phyloP scores from a whole-genome alignment of 192 early-diverging fungal genomes.

The Cetraspora pellucida region DNA sequence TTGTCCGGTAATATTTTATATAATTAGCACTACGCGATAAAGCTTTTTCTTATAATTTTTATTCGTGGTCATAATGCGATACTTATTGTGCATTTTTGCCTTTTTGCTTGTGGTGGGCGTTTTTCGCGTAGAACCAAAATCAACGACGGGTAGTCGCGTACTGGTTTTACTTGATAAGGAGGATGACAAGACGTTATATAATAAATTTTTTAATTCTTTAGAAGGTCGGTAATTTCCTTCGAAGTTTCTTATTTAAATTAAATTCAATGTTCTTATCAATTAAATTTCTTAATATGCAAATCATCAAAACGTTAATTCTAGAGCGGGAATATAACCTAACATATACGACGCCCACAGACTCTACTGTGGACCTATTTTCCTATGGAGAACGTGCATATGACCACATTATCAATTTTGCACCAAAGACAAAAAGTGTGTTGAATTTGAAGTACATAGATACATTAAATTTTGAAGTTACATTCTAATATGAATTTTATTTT shows the following conservation, averaged over 20 bases:
- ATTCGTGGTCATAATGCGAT: too few species aligned
- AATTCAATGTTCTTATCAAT: background rate
- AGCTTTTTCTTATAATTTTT: too few species aligned
- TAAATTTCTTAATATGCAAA: background rate
- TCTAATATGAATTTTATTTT: background rate
- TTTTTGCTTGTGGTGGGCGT: too few species aligned
- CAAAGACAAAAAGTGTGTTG: constrained; percentile 60
- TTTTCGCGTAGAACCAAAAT: constrained; percentile 49
- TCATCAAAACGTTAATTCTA: constrained; percentile 32
- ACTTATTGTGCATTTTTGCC: too few species aligned
- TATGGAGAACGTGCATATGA: constrained; percentile 72
- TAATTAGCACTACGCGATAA: too few species aligned
- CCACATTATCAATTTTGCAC: constrained; percentile 82
- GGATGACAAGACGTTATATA: constrained; percentile 50
- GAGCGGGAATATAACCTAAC: constrained; percentile 65
- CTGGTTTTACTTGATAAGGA: constrained; percentile 69
- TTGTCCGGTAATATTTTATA: too few species aligned
- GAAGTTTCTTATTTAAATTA: background rate
- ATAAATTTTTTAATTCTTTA: constrained; percentile 61
- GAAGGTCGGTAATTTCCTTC: constrained; percentile 39
- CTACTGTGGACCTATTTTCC: constrained; percentile 55
- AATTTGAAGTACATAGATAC: background rate
- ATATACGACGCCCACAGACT: constrained; percentile 57
- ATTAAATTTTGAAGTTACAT: background rate
- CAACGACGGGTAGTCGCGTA: constrained; percentile 64